Evolutionary conservation across 2,329 filamentous ascomycete species (phyloP).

Genomic region (Aspergillus brasiliensis): DNA sequence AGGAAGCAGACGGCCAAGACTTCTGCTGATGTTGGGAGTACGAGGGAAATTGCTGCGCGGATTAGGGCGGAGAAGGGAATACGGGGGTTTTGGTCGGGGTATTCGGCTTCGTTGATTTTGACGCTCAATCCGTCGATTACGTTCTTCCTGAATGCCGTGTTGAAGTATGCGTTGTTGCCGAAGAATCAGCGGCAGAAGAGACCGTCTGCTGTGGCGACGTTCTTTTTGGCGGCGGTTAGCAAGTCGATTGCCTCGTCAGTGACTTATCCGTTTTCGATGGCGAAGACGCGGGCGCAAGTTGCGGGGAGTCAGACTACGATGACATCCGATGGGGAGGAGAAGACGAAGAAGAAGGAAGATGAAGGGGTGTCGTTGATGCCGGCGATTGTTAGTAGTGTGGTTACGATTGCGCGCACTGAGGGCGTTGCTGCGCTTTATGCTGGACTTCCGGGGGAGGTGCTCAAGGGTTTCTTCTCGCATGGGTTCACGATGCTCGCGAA

Average conservation of each 20-base stretch:
- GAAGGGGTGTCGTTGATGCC: slow-evolving; percentile 28
- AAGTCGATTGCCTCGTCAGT: slow-evolving; percentile 75
- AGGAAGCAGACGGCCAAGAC: slow-evolving; percentile 69
- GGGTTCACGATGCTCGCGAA: slow-evolving; percentile 87
- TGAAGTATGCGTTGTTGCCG: slow-evolving; percentile 64
- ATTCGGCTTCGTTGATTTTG: slow-evolving; percentile 75
- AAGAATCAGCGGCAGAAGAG: slow-evolving; percentile 54
- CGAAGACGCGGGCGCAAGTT: slow-evolving; percentile 77
- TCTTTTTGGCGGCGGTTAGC: slow-evolving; percentile 72
- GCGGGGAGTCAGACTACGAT: slow-evolving; percentile 22
- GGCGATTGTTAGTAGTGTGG: slow-evolving; percentile 66
- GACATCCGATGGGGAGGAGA: slow-evolving; percentile 23
- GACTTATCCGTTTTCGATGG: slow-evolving; percentile 84
- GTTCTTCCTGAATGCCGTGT: slow-evolving; percentile 75
- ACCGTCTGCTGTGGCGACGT: slow-evolving; percentile 58
- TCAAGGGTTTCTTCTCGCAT: slow-evolving; percentile 83
- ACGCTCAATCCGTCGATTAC: slow-evolving; percentile 86
- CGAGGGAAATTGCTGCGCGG: slow-evolving; percentile 61
- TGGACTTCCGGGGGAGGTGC: slow-evolving; percentile 72
- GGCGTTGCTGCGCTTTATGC: slow-evolving; percentile 72
- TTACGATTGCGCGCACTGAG: slow-evolving; percentile 61
- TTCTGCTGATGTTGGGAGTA: slow-evolving; percentile 32
- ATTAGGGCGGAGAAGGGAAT: slow-evolving; percentile 72
- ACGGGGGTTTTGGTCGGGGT: slow-evolving; percentile 82
- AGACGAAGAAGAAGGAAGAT: slow-evolving; percentile 27